Conservation (phyloP, 2,329 filamentous ascomycete species). For the Aspergillus latus region DNA sequence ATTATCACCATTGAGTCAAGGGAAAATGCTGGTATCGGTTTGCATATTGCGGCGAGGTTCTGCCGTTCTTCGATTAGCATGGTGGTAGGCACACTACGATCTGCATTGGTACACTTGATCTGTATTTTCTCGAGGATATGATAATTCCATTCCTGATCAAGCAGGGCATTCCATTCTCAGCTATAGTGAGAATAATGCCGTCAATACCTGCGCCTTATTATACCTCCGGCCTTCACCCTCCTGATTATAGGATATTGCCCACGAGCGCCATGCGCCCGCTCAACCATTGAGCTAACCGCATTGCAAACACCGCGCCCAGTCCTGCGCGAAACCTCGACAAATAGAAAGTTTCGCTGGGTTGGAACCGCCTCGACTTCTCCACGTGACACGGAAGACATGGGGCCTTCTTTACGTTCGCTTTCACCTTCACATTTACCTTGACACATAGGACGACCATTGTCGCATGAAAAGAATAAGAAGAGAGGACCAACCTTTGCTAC, state of each 20-base stretch:
- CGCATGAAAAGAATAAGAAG: not conserved
- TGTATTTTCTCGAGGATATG: too few species aligned
- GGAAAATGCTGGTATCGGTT: too few species aligned
- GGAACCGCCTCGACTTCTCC: conserved; percentile 16
- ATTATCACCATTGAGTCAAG: too few species aligned
- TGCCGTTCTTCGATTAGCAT: too few species aligned
- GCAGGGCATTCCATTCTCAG: too few species aligned
- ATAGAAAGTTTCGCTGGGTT: conserved; percentile 10
- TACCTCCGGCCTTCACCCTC: conserved; percentile 3
- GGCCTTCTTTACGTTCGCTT: not conserved
- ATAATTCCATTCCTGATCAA: too few species aligned
- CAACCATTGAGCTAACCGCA: conserved; percentile 14
- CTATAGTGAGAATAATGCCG: too few species aligned
- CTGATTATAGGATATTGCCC: conserved; percentile 8
- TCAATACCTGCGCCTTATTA: too few species aligned
- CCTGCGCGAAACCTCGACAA: conserved; percentile 9
- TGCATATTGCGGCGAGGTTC: too few species aligned
- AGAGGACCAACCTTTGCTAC: not conserved
- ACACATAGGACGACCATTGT: not conserved
- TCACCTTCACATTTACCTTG: not conserved
- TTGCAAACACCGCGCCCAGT: conserved; percentile 13
- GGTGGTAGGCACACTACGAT: too few species aligned
- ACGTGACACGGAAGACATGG: not conserved
- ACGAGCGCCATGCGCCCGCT: conserved; percentile 15
- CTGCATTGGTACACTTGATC: too few species aligned